These are phyloP conservation scores for Metschnikowia shivogae DNA, from an alignment of 805 yeast genomes.

Conservation along the genomic window DNA sequence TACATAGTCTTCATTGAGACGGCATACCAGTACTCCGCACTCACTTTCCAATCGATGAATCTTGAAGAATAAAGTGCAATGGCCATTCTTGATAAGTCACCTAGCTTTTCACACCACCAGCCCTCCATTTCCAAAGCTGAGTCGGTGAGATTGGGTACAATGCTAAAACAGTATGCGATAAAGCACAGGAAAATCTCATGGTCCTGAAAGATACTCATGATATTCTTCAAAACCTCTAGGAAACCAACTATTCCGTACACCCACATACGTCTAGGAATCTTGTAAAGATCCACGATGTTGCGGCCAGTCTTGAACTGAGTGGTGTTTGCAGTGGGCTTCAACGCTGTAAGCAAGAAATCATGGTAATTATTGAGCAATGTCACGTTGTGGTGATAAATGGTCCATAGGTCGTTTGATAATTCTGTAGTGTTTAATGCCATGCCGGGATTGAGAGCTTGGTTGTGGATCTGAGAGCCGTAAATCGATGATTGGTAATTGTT, in stretches of 20 bases:
- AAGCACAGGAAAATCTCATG: slow-evolving; percentile 77
- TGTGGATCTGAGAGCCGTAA: slow-evolving; percentile 14
- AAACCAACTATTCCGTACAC: slow-evolving; percentile 83
- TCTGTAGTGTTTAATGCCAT: slow-evolving; percentile 40
- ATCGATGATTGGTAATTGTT: slow-evolving; percentile 26
- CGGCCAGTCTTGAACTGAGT: slow-evolving; percentile 65
- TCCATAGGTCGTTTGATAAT: slow-evolving; percentile 61
- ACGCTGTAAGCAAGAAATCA: slow-evolving; percentile 66
- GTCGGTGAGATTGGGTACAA: slow-evolving; percentile 51
- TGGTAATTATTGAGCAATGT: slow-evolving; percentile 66
- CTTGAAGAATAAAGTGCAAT: slow-evolving; percentile 77
- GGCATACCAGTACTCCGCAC: slow-evolving; percentile 81
- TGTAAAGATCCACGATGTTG: slow-evolving; percentile 70
- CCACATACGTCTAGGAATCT: slow-evolving; percentile 79
- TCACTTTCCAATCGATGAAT: slow-evolving; percentile 79
- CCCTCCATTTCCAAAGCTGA: slow-evolving; percentile 56
- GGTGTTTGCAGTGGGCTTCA: slow-evolving; percentile 52
- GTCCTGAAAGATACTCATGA: slow-evolving; percentile 66
- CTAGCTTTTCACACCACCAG: slow-evolving; percentile 83
- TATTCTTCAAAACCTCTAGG: slow-evolving; percentile 70
- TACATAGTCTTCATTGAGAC: slow-evolving; percentile 68
- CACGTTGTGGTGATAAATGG: slow-evolving; percentile 63
- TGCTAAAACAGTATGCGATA: slow-evolving; percentile 66
- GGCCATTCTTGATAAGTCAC: slow-evolving; percentile 84
- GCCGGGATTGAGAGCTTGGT: slow-evolving; percentile 13